phyloP scores from a whole-genome alignment of 2,329 filamentous ascomycete species.

The Fonsecaea multimorphosa region DNA sequence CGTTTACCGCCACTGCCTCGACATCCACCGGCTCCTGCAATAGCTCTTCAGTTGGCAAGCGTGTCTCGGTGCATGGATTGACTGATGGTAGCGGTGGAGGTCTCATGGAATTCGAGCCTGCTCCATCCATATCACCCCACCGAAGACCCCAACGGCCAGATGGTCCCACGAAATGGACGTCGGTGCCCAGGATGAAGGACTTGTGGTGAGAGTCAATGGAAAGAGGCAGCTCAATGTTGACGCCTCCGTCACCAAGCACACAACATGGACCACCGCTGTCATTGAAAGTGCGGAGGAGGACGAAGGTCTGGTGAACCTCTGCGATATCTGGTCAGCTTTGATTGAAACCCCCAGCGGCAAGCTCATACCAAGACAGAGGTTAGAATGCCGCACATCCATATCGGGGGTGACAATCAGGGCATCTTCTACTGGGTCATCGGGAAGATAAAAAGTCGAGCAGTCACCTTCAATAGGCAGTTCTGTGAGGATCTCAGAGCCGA shows the following conservation, averaged over 20 bases:
- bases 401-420: slow-evolving; percentile 7
- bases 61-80: not conserved
- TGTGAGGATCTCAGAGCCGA: slow-evolving; percentile 2
- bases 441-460: slow-evolving; percentile 14
- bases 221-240: slow-evolving; percentile 25
- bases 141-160: slow-evolving; percentile 26
- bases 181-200: slow-evolving; percentile 27
- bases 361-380: slow-evolving; percentile 27
- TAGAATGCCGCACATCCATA: slow-evolving; percentile 20
- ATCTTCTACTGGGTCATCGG: slow-evolving; percentile 9
- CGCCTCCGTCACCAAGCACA: slow-evolving; percentile 11
- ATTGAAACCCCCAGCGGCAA: not conserved
- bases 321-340: slow-evolving; percentile 7
- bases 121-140: slow-evolving; percentile 21
- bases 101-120: slow-evolving; percentile 26
- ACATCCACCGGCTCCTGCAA: not conserved
- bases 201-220: slow-evolving; percentile 18
- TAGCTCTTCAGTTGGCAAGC: not conserved
- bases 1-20: not conserved
- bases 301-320: slow-evolving; percentile 24
- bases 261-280: slow-evolving; percentile 8
- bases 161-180: slow-evolving; percentile 26
- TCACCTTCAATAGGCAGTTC: slow-evolving; percentile 13
- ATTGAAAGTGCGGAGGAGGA: slow-evolving; percentile 25
- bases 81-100: slow-evolving; percentile 18